Evolutionary conservation across 169 alveolate genomes (phyloP), one percentile per base, ranked within the genome.

Genomic region (Plasmodium inui): DNA sequence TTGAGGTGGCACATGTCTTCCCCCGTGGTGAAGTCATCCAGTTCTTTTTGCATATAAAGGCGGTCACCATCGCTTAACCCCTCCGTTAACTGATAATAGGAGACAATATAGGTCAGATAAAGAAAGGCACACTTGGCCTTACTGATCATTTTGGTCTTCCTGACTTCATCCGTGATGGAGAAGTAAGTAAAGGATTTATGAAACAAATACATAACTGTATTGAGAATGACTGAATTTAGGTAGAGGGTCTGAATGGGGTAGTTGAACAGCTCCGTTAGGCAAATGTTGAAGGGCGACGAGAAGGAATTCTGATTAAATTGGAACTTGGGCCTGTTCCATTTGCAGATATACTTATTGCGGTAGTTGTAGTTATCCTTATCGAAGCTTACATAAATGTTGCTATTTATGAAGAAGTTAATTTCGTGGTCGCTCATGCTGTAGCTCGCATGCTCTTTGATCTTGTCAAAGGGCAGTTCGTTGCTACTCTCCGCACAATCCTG

Each of bases 191-290:
- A 89, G 17, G 94, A 32, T 37, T 89, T 89, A 44, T 89, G 89
- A 53, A 89, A 89, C 30, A 89, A 61, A 44, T 89, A 89, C 53
- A 80, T 89, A 71, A 79, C 61, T 10, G 89, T 89, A 34, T 89
- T 89, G 14, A 89, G 55, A 61, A 89, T 53, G 0, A 80, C 79
- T n/a, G 94, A 70, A 89, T 89, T 89, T 53, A 89, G 22, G 30
- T 89, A 89, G 44, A 89, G 28, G 17, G 71, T 79, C 28, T 78
- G 94, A 28, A 79, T 39, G 19, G 94, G 94, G 82, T 89, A 89
- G 50, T 89, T 89, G 71, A 89, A 89, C 32, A 89, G 34, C 26
- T 89, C 90, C 12, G 83, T 89, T 79, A 89, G 41, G 32, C 94
- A 89, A 26, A 19, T 67, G 79, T 44, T 70, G 37, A 89, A 89